Conservation (phyloP, 306 rosid genomes). For the Bauhinia variegata region DNA sequence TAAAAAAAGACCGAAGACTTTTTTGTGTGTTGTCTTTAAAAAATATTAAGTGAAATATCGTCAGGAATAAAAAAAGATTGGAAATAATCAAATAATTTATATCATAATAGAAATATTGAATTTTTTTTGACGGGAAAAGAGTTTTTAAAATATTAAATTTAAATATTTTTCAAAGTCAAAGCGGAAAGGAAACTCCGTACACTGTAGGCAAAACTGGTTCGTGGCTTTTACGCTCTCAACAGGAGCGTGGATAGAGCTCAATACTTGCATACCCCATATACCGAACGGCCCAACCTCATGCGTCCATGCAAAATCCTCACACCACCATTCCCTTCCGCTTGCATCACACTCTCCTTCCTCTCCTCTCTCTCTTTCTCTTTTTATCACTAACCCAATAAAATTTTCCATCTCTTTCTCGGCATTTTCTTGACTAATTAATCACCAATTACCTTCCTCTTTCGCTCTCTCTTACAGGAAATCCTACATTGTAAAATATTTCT, state of each 20-base stretch:
- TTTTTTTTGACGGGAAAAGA: not conserved
- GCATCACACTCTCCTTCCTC: constrained; percentile 24
- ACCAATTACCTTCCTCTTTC: not conserved
- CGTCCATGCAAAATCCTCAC: constrained; percentile 64
- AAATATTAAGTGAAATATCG: no score
- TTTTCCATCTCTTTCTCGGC: constrained; percentile 3
- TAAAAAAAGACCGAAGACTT: no score
- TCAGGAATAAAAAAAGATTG: no score
- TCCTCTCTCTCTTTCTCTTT: constrained; percentile 14
- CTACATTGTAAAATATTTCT: not conserved
- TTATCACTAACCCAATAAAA: constrained; percentile 35
- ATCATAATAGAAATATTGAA: not conserved
- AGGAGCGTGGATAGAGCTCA: constrained; percentile 32
- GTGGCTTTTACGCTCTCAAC: constrained; percentile 23
- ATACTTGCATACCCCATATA: not conserved
- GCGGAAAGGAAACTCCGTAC: not conserved
- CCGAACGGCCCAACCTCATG: constrained; percentile 53
- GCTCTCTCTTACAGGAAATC: constrained; percentile 7
- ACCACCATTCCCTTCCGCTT: constrained; percentile 26
- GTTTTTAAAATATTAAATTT: not conserved
- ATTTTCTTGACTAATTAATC: not conserved
- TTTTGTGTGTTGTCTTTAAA: no score
- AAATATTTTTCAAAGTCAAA: constrained; percentile 1
- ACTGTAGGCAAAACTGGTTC: not conserved
- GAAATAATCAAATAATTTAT: no score